phyloP scores from a whole-genome alignment of 768 basidiomycete genomes.

The Leccinellum albellum region DNA sequence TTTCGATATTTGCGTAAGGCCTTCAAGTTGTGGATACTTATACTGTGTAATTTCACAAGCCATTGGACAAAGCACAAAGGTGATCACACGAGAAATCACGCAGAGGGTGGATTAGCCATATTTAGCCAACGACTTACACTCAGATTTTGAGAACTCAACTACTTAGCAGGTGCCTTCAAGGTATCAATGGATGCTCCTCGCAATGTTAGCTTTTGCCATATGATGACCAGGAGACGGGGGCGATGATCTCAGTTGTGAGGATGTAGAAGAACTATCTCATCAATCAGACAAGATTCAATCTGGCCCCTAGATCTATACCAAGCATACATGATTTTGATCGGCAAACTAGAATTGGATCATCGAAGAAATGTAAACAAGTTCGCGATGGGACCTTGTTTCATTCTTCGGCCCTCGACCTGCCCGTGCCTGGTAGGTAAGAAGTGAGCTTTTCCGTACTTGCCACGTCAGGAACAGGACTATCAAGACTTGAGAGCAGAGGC shows the following conservation, averaged over 20 bases:
- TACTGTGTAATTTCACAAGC: background rate
- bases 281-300: background rate
- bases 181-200: background rate
- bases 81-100: background rate
- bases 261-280: background rate
- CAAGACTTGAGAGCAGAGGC: background rate
- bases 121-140: no score
- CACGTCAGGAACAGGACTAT: background rate
- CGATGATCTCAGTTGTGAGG: conserved; percentile 2
- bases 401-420: background rate
- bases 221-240: background rate
- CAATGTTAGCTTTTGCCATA: background rate
- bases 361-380: background rate
- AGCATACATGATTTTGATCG: background rate
- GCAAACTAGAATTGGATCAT: background rate
- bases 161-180: background rate
- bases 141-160: background rate
- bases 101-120: background rate
- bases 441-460: background rate
- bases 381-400: background rate
- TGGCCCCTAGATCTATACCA: background rate
- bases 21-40: background rate
- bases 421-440: background rate
- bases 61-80: background rate
- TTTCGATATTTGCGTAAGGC: background rate